Base-by-base conservation (phyloP, 768 basidiomycete genomes). In the Xerocomellus chrysenteron region DNA sequence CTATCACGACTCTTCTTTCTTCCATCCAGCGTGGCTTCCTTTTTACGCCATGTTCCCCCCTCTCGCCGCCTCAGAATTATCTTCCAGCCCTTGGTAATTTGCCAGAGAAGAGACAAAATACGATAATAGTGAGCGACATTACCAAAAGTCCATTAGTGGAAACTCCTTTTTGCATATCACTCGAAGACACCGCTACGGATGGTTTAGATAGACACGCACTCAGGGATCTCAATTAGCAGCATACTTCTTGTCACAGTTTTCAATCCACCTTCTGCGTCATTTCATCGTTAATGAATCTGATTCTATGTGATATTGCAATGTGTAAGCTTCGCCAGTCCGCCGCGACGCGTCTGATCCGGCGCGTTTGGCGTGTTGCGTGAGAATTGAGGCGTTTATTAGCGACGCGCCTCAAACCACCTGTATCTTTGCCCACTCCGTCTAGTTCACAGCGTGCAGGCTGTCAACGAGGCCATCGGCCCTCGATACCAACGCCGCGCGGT, bases 1-100 rank as follows among this genome's bases (percentile, higher is more conserved):
- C 87, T 2, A 89, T 89, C 47, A 87, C 87, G 8, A 75, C 81
- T 10, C 77, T 89, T 32, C 71, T 85, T 44, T 74, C 77, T 16
- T 72, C 85, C 3, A 89, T 89, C 53, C 80, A 88, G 59, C 80
- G 78, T 16, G 87, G 86, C 33, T 89, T 89, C 68, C 68, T 85
- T n/a, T 79, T 82, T 60, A 83, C 85, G 4, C 86, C 85, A 16
- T 76, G 75, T n/a, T 78, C 81, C 1, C 84, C 85, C 2, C 74
- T 87, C 37, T 84, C 86, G 2, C 84, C 84, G 17, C 80, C 82
- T 26, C 74, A 80, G 53, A 73, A 77, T 32, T 81, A 84, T 57
- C 58, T 71, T 44, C 53, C 41, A 47, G 35, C 19, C 5, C 40
- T 40, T 7, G 54, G 50, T 17, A 26, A 46, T 13, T 35, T 56